A percentile compares a stretch with the other conserved stretches of the same genome.
phyloP scores from a whole-genome alignment of 225 moss, liverwort and hornwort species.

The Lunularia cruciata region DNA sequence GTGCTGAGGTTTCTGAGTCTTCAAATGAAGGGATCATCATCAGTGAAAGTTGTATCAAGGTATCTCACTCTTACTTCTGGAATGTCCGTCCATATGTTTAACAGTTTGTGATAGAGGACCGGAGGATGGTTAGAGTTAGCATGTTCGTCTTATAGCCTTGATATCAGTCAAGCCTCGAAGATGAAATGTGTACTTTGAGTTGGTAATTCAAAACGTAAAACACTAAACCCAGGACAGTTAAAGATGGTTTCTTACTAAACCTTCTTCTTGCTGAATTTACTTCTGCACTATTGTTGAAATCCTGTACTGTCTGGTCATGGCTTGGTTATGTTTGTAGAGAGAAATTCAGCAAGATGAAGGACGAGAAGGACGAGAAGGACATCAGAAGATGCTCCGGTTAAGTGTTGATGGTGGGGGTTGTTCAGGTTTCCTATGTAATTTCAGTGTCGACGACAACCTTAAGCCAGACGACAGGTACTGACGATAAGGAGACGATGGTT shows the following conservation, averaged over 20 bases:
- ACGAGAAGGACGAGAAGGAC: slow-evolving; percentile 64
- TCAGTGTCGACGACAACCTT: slow-evolving; percentile 71
- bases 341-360: slow-evolving; percentile 73
- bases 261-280: no score
- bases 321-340: slow-evolving; percentile 41
- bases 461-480: slow-evolving; percentile 80
- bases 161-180: no score
- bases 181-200: no score
- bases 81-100: no score
- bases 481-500: no score
- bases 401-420: slow-evolving; percentile 98
- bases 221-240: no score
- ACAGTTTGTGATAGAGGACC: no score
- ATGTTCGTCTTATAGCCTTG: no score
- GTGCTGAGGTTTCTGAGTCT: slow-evolving; percentile 25
- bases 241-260: no score
- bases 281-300: no score
- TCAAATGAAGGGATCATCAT: slow-evolving; percentile 41
- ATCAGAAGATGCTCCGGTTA: slow-evolving; percentile 70
- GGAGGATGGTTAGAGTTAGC: no score
- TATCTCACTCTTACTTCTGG: slow-evolving; percentile 19
- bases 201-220: no score
- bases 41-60: slow-evolving; percentile 48
- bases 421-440: slow-evolving; percentile 84
- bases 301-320: background rate